Conservation (phyloP, 169 alveolate genomes). For the Eimeria tenella region DNA sequence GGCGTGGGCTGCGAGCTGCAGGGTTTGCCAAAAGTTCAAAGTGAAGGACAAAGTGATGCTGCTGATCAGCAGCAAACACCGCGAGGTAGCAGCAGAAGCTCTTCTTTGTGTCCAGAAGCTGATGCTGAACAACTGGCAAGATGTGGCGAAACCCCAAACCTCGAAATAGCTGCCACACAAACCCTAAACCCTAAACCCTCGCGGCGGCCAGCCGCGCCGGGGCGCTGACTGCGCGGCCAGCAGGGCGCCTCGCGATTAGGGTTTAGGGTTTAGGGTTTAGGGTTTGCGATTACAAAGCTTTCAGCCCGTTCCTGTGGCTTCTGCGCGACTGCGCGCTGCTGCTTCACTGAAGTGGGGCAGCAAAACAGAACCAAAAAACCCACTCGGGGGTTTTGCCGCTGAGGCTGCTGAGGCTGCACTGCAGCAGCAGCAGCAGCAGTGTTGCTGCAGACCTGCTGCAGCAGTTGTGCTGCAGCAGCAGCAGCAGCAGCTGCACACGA, state of each 20-base stretch:
- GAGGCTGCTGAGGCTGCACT: too few species aligned
- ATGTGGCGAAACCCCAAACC: conserved; percentile 68
- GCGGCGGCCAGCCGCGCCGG: too few species aligned
- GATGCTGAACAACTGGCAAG: conserved; percentile 88
- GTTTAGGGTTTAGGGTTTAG: background rate
- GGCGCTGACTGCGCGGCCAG: background rate
- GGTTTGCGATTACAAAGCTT: too few species aligned
- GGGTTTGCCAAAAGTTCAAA: conserved; percentile 79
- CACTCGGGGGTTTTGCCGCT: too few species aligned
- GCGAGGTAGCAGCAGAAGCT: conserved; percentile 89
- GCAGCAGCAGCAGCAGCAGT: too few species aligned
- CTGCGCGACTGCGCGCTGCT: background rate
- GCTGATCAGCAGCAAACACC: conserved; percentile 84
- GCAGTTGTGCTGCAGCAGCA: too few species aligned
- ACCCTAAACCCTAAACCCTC: conserved; percentile 4
- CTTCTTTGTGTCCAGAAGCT: conserved; percentile 89
- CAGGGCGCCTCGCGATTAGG: background rate
- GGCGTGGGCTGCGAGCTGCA: too few species aligned
- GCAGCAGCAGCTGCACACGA: conserved; percentile 1
- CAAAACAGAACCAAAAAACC: background rate
- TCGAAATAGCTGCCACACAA: background rate
- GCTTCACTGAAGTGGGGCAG: too few species aligned
- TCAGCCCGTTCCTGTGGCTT: background rate
- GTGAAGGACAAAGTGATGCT: conserved; percentile 87
- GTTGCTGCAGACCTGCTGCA: background rate